Conservation (phyloP, 1,284 basidiomycete genomes). For the Moesziomyces parantarcticus region DNA sequence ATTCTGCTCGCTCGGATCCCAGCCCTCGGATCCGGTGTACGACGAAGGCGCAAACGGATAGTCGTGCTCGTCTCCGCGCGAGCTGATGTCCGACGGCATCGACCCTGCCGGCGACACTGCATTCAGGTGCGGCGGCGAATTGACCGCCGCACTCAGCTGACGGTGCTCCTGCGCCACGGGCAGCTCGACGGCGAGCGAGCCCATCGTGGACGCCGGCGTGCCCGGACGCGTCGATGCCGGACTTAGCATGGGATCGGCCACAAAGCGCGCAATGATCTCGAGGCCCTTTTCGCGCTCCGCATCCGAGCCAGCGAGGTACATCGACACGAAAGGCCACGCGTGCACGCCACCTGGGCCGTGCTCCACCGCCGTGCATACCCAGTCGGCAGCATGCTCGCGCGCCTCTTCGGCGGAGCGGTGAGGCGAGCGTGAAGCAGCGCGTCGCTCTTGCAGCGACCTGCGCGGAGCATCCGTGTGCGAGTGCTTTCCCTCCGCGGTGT, state of each 20-base stretch:
- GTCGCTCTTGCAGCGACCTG: slow-evolving; percentile 32
- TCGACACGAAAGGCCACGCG: slow-evolving; percentile 66
- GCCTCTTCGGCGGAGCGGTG: slow-evolving; percentile 1
- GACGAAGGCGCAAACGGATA: slow-evolving; percentile 26
- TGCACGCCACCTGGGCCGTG: slow-evolving; percentile 63
- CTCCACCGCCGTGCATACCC: slow-evolving; percentile 57
- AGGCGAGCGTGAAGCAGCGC: slow-evolving; percentile 37
- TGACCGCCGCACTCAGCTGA: slow-evolving; percentile 1
- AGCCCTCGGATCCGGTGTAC: slow-evolving; percentile 30
- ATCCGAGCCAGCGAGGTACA: slow-evolving; percentile 61
- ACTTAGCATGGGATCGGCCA: slow-evolving; percentile 26
- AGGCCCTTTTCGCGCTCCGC: slow-evolving; percentile 62
- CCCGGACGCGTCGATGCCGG: slow-evolving; percentile 24
- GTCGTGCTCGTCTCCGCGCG: slow-evolving; percentile 31
- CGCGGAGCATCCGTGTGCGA: not conserved
- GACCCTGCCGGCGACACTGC: slow-evolving; percentile 50
- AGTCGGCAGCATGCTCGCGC: slow-evolving; percentile 23
- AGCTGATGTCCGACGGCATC: slow-evolving; percentile 54
- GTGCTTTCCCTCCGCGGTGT: not conserved
- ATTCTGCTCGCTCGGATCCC: slow-evolving; percentile 21
- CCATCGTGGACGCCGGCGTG: slow-evolving; percentile 13
- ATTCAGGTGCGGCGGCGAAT: slow-evolving; percentile 48
- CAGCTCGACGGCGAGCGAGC: slow-evolving; percentile 22
- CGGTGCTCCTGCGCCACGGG: slow-evolving; percentile 3
- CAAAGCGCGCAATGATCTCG: slow-evolving; percentile 58